Conservation (phyloP, 2,329 filamentous ascomycete genomes). For the Colletotrichum shisoi region DNA sequence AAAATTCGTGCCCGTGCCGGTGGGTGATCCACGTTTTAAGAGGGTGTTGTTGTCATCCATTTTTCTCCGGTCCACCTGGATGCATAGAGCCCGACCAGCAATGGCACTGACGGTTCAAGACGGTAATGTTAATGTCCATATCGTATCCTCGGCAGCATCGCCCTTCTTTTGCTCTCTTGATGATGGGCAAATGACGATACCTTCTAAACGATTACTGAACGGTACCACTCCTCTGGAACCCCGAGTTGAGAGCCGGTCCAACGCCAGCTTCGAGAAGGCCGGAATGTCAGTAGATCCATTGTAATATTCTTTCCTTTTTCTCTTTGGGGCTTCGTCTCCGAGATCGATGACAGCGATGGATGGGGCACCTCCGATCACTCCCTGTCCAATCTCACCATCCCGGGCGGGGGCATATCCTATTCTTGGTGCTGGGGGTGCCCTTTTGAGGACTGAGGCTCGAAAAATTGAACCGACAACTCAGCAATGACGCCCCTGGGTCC, state of each 20-base stretch:
- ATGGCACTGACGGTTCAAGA: conserved; percentile 6
- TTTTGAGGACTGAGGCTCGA: neutral
- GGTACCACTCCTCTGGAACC: conserved; percentile 16
- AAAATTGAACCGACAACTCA: neutral
- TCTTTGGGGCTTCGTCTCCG: conserved; percentile 24
- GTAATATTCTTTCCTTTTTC: conserved; percentile 21
- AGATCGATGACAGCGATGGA: neutral
- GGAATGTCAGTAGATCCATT: conserved; percentile 21
- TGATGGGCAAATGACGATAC: conserved; percentile 6
- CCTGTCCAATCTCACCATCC: conserved; percentile 17
- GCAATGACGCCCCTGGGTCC: neutral
- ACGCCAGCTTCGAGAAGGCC: conserved; percentile 29
- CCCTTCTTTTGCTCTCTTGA: neutral
- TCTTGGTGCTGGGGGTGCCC: neutral
- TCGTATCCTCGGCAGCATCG: neutral
- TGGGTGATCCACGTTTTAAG: conserved; percentile 18
- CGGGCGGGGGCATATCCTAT: conserved; percentile 14
- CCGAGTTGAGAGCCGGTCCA: conserved; percentile 1
- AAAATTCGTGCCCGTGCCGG: neutral
- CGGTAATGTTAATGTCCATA: conserved; percentile 2
- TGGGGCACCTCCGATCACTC: conserved; percentile 15
- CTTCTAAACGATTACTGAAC: conserved; percentile 4
- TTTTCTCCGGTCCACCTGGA: conserved; percentile 4
- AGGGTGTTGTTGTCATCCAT: conserved; percentile 9
- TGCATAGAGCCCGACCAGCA: conserved; percentile 8